These are phyloP conservation scores for Solanum aculeatissimum DNA, from an alignment of 305 asterid species.

Conservation along the genomic window DNA sequence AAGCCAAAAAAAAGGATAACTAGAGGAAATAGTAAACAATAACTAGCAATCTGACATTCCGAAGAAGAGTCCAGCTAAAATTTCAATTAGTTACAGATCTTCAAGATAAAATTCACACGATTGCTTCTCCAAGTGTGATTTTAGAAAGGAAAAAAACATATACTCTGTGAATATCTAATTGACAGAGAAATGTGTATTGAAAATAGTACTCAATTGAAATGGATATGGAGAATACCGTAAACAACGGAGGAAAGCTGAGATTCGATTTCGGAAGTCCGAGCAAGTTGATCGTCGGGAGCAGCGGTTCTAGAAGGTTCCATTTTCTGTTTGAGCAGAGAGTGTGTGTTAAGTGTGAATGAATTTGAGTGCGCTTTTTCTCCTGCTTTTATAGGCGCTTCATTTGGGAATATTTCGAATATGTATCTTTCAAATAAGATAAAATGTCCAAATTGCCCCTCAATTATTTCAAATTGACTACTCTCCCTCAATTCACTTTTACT, in stretches of 20 bases:
- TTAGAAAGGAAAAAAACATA: neutral
- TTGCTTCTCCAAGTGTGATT: neutral
- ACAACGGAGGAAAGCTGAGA: slow-evolving; percentile 63
- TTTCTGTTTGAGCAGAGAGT: neutral
- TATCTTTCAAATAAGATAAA: neutral
- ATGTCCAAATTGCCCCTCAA: neutral
- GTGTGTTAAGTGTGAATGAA: neutral
- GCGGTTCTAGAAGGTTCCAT: neutral
- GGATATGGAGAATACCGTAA: slow-evolving; percentile 28
- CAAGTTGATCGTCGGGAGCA: slow-evolving; percentile 11
- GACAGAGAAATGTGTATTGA: too few species aligned
- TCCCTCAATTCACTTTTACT: too few species aligned
- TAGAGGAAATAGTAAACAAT: neutral
- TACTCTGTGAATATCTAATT: too few species aligned
- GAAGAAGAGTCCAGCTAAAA: neutral
- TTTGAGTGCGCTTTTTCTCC: neutral
- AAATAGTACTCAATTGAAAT: neutral
- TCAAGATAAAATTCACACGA: neutral
- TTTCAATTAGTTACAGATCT: neutral
- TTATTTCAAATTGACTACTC: too few species aligned
- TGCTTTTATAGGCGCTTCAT: neutral
- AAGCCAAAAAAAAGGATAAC: neutral
- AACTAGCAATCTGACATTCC: neutral
- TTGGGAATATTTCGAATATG: neutral
- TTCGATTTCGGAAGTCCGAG: slow-evolving; percentile 23